phyloP scores from a whole-genome alignment of 2,329 filamentous ascomycete species.

The Xylariales sp. region DNA sequence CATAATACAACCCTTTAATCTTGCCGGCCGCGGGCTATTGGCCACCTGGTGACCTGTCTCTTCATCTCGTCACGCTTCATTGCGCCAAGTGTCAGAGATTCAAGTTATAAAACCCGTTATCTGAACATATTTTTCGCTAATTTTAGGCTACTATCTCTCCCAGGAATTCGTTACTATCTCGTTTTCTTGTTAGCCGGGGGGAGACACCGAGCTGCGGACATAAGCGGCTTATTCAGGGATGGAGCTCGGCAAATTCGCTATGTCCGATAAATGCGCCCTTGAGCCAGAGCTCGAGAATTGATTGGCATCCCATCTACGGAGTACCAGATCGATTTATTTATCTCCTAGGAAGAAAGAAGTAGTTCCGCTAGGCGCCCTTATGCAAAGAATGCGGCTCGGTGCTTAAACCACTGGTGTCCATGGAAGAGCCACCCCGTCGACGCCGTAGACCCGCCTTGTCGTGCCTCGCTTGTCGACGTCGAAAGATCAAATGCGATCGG shows the following conservation, averaged over 20 bases:
- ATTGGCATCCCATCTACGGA: not conserved
- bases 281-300: not conserved
- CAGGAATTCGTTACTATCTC: too few relatives aligned
- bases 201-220: slow-evolving; percentile 16
- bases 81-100: too few relatives aligned
- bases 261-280: not conserved
- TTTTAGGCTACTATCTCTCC: too few relatives aligned
- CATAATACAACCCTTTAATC: too few relatives aligned
- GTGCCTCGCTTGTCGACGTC: slow-evolving; percentile 57
- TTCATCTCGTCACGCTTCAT: too few relatives aligned
- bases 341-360: not conserved
- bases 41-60: too few relatives aligned
- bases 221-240: slow-evolving; percentile 34
- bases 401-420: not conserved
- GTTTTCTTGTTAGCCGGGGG: too few relatives aligned
- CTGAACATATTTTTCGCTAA: too few relatives aligned
- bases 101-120: too few relatives aligned
- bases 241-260: slow-evolving; percentile 28
- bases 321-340: not conserved
- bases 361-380: not conserved
- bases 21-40: too few relatives aligned
- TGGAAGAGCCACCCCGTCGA: slow-evolving; percentile 44
- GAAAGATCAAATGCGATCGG: slow-evolving; percentile 60
- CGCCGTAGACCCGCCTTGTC: slow-evolving; percentile 54
- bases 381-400: slow-evolving; percentile 10